Conservation (phyloP, 441 rosid genomes). For the Gossypium davidsonii region DNA sequence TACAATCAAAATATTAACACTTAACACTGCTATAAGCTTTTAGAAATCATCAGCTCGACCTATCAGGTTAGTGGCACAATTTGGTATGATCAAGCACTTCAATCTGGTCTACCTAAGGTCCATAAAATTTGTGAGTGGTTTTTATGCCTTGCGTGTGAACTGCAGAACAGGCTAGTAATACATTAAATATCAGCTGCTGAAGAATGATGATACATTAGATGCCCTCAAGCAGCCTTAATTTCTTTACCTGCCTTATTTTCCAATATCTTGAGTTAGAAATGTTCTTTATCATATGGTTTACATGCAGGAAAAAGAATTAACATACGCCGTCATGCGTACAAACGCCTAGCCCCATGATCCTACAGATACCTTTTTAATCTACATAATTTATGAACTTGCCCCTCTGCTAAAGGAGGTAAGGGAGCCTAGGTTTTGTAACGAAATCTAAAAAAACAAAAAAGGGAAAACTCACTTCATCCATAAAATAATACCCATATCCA, state of each 20-base stretch:
- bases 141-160: not conserved
- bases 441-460: too few relatives aligned
- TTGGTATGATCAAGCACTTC: not conserved
- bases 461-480: not conserved
- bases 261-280: constrained; percentile 5
- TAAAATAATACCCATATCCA: not conserved
- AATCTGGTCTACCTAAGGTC: not conserved
- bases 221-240: constrained; percentile 24
- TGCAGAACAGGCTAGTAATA: not conserved
- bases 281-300: not conserved
- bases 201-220: not conserved
- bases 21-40: not conserved
- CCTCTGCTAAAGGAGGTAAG: not conserved
- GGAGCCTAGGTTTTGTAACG: not conserved
- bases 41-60: not conserved
- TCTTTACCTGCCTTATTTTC: constrained; percentile 29
- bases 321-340: not conserved
- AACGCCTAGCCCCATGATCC: not conserved
- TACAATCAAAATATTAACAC: not conserved
- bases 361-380: not conserved
- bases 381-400: not conserved
- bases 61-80: not conserved
- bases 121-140: not conserved
- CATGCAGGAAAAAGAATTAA: not conserved
- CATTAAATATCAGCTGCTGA: not conserved